phyloP scores from a whole-genome alignment of 495 filamentous ascomycete genomes.

The Aspergillus nidulans region DNA sequence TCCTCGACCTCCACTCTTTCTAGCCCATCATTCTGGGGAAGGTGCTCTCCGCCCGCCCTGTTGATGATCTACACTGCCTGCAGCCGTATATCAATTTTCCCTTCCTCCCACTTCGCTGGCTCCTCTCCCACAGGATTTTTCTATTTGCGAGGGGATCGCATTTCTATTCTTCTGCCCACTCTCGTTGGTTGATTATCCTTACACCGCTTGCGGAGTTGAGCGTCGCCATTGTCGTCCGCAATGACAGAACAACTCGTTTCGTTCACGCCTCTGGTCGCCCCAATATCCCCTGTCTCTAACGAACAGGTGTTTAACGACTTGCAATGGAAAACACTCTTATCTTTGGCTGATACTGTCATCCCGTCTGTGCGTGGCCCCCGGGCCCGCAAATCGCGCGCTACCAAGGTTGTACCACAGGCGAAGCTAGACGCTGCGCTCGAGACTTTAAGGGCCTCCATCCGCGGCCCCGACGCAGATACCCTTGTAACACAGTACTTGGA shows the following conservation, averaged over 20 bases:
- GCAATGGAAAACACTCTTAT: constrained; percentile 55
- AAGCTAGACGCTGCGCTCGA: constrained; percentile 32
- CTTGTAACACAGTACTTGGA: constrained; percentile 41
- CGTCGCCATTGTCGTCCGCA: not conserved
- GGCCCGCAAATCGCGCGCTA: constrained; percentile 18
- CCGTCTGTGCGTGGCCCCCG: constrained; percentile 42
- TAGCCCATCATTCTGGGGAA: constrained; percentile 1
- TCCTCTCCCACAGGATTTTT: not conserved
- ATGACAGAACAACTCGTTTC: constrained; percentile 26
- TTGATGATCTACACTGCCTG: not conserved
- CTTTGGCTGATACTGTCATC: constrained; percentile 52
- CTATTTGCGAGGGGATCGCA: not conserved
- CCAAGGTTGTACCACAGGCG: constrained; percentile 33
- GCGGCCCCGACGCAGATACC: constrained; percentile 25
- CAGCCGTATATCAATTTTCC: not conserved
- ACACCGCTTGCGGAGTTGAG: not conserved
- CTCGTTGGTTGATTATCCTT: constrained; percentile 7
- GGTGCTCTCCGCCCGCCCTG: not conserved
- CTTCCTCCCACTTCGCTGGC: not conserved
- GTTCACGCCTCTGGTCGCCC: constrained; percentile 39
- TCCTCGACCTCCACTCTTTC: not conserved
- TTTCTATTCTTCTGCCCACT: not conserved
- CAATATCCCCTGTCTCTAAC: constrained; percentile 36
- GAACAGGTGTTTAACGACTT: constrained; percentile 38
- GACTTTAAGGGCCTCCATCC: constrained; percentile 25